A percentile compares a stretch with the other conserved stretches of the same genome.
Evolutionary conservation across 805 yeast genomes (phyloP).

Genomic region (Candida germanica): DNA sequence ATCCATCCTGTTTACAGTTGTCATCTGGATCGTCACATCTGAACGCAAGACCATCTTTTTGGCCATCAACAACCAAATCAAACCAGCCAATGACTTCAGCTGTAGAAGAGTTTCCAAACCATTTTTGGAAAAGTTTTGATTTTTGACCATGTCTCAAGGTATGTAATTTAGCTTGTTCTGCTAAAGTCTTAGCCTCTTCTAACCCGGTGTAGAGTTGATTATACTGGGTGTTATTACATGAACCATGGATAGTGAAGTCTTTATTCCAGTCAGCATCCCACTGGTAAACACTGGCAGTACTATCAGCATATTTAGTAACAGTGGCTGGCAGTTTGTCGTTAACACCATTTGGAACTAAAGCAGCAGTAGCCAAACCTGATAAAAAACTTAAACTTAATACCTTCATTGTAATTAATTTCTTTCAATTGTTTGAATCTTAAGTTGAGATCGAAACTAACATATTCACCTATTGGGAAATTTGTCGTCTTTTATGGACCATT

Average conservation of each 20-base stretch:
- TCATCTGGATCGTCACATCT: slow-evolving; percentile 42
- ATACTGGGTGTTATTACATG: slow-evolving; percentile 17
- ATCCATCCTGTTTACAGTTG: slow-evolving; percentile 28
- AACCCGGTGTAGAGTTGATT: slow-evolving; percentile 19
- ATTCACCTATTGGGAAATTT: too few relatives aligned
- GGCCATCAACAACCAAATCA: slow-evolving; percentile 26
- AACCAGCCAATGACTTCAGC: slow-evolving; percentile 35
- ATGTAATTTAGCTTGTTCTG: slow-evolving; percentile 34
- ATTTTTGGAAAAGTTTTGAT: slow-evolving; percentile 29
- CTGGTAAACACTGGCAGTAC: slow-evolving; percentile 7
- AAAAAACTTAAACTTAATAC: too few relatives aligned
- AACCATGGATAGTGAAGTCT: slow-evolving; percentile 14
- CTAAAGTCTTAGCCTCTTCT: slow-evolving; percentile 27
- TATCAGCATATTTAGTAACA: not conserved
- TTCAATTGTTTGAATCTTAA: too few relatives aligned
- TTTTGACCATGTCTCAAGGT: slow-evolving; percentile 29
- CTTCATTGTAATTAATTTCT: too few relatives aligned
- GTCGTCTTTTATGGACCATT: too few relatives aligned
- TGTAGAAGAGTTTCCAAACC: slow-evolving; percentile 37
- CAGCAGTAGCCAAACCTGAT: too few relatives aligned
- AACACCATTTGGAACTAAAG: too few relatives aligned
- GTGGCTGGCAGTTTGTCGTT: too few relatives aligned
- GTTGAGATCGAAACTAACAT: too few relatives aligned
- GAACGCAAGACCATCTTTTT: slow-evolving; percentile 27
- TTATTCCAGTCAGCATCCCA: slow-evolving; percentile 15